Evolutionary conservation across 192 early-diverging fungal genomes (phyloP).

Genomic region (Umbelopsis sp.): DNA sequence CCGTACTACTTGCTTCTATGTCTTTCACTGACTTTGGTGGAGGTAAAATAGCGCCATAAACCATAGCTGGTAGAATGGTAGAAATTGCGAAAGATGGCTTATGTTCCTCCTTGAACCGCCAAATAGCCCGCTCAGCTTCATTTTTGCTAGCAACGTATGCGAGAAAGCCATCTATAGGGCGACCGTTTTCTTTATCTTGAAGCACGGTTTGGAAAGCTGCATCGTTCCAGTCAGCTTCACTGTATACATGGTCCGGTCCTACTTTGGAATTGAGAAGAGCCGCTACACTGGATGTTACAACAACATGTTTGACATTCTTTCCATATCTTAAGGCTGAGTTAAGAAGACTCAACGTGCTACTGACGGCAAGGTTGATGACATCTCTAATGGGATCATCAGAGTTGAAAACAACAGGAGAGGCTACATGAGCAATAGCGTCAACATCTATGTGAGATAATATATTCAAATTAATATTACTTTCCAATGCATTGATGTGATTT

Average conservation of each 20-base stretch:
- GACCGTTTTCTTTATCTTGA: not conserved
- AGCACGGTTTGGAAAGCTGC: not conserved
- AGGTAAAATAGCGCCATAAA: not conserved
- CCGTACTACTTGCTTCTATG: not conserved
- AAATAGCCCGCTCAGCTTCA: conserved; percentile 3
- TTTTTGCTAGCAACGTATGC: not conserved
- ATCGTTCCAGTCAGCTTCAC: conserved; percentile 6
- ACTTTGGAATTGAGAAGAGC: not conserved
- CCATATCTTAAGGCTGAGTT: conserved; percentile 24
- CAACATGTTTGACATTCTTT: conserved; percentile 40
- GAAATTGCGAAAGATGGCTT: not conserved
- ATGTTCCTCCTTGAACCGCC: not conserved
- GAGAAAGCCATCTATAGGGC: not conserved
- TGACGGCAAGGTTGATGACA: conserved; percentile 45
- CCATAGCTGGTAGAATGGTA: not conserved
- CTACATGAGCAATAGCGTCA: conserved; percentile 43
- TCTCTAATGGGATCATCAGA: conserved; percentile 33
- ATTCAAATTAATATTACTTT: not conserved
- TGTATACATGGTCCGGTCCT: not conserved
- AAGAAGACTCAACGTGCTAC: conserved; percentile 46
- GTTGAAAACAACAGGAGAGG: conserved; percentile 39
- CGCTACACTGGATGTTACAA: conserved; percentile 47
- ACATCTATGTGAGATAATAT: conserved; percentile 2
- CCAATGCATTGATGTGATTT: not conserved
- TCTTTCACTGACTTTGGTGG: not conserved